phyloP scores from a whole-genome alignment of 129 eudicot genomes.

The Flaveria bidentis region DNA sequence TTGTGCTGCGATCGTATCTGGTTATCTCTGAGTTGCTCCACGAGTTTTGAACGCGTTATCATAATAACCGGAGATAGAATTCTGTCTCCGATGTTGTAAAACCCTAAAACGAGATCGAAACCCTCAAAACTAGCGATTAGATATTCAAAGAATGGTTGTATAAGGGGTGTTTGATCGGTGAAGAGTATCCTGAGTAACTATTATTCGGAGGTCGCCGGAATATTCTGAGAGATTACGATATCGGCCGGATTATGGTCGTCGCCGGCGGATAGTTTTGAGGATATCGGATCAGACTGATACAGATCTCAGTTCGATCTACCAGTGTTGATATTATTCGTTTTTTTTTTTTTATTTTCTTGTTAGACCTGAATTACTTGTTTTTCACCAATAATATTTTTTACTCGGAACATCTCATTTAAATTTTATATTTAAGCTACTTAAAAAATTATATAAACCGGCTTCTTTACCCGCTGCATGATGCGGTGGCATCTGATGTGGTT shows the following conservation, averaged over 20 bases:
- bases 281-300: no score
- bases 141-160: conserved; percentile 1
- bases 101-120: conserved; percentile 33
- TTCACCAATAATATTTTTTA: neutral
- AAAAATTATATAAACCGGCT: no score
- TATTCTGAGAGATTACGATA: neutral
- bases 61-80: conserved; percentile 33
- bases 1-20: conserved; percentile 88
- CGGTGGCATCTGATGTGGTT: no score
- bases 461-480: no score
- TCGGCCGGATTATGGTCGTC: neutral
- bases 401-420: no score
- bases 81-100: conserved; percentile 34
- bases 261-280: neutral
- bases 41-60: conserved; percentile 86
- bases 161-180: neutral
- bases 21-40: conserved; percentile 81
- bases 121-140: conserved; percentile 14
- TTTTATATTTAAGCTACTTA: no score
- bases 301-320: neutral
- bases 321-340: neutral
- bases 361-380: neutral
- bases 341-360: neutral
- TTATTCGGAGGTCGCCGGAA: neutral
- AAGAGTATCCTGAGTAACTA: neutral